Conservation (phyloP, 257 asterid genomes). For the Salvia hispanica region DNA sequence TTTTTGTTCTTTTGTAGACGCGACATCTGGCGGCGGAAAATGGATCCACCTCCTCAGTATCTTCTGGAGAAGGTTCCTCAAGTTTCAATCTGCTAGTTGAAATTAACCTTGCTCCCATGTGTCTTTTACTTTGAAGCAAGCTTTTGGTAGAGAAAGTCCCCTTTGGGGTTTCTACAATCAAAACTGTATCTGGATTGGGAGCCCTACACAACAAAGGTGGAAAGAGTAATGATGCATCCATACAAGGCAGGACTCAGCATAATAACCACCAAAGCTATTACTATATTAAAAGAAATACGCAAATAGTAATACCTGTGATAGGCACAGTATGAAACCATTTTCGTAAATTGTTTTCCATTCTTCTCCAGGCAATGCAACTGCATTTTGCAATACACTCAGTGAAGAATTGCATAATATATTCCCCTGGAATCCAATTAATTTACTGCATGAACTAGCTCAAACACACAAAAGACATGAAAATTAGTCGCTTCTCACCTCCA, state of each 20-base stretch:
- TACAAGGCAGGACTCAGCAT: constrained; percentile 7
- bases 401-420: constrained; percentile 13
- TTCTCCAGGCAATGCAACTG: constrained; percentile 96
- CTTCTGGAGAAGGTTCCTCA: constrained; percentile 62
- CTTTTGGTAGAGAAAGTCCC: constrained; percentile 77
- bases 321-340: constrained; percentile 94
- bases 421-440: constrained; percentile 16
- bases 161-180: constrained; percentile 84
- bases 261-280: neutral
- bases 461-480: constrained; percentile 5
- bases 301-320: constrained; percentile 76
- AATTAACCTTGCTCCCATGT: constrained; percentile 76
- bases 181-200: constrained; percentile 90
- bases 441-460: constrained; percentile 21
- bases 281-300: neutral
- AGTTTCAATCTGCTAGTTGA: constrained; percentile 73
- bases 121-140: constrained; percentile 73
- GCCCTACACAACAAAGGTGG: constrained; percentile 50
- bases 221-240: constrained; percentile 21
- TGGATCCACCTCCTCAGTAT: constrained; percentile 63
- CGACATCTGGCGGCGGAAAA: constrained; percentile 87
- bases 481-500: constrained; percentile 76
- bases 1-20: constrained; percentile 53
- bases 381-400: constrained; percentile 35
- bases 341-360: constrained; percentile 87